Conservation (phyloP, 352 stramenopile species). For the Phytopythium cucurbitacearum region DNA sequence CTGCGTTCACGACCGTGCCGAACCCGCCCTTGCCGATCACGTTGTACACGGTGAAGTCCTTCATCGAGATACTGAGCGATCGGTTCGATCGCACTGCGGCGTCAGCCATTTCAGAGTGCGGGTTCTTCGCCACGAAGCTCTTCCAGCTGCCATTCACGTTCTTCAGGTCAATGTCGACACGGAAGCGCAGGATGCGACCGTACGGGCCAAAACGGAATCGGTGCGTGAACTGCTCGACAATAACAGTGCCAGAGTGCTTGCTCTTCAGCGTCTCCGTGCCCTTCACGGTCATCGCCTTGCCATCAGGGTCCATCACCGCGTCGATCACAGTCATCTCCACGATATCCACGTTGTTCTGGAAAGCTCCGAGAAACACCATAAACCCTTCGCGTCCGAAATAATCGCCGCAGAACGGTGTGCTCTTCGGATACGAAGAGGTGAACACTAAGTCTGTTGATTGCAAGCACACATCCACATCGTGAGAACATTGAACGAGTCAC, state of each 20-base stretch:
- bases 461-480: not conserved
- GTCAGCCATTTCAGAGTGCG: slow-evolving; percentile 74
- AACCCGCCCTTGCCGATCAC: slow-evolving; percentile 88
- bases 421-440: slow-evolving; percentile 77
- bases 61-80: slow-evolving; percentile 85
- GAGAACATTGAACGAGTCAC: no score
- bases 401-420: slow-evolving; percentile 68
- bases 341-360: slow-evolving; percentile 74
- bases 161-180: slow-evolving; percentile 75
- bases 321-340: slow-evolving; percentile 77
- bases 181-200: slow-evolving; percentile 75
- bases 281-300: slow-evolving; percentile 71
- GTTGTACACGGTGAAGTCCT: slow-evolving; percentile 89
- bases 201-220: slow-evolving; percentile 77
- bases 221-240: slow-evolving; percentile 74
- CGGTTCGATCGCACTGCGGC: slow-evolving; percentile 78
- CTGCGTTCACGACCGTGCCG: slow-evolving; percentile 86
- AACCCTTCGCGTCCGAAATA: slow-evolving; percentile 85
- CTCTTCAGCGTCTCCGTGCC: slow-evolving; percentile 80
- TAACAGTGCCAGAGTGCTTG: slow-evolving; percentile 65
- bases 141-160: slow-evolving; percentile 72
- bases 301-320: slow-evolving; percentile 48
- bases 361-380: slow-evolving; percentile 71
- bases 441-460: slow-evolving; percentile 66
- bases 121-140: slow-evolving; percentile 72